Evolutionary conservation across 345 rosid species (phyloP).

Genomic region (Viola odorata): DNA sequence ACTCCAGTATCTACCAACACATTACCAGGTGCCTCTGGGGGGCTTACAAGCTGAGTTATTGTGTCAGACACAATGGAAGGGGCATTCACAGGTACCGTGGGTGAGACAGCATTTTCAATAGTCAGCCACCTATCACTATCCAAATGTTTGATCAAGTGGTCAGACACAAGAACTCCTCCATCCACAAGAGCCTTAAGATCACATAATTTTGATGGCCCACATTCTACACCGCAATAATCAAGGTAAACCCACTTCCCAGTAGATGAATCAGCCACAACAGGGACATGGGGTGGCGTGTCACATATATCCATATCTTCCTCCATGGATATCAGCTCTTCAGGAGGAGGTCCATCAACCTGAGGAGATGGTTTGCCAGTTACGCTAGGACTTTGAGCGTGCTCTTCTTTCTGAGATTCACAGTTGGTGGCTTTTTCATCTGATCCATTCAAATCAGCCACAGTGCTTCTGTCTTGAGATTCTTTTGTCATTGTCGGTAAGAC

Average conservation of each 20-base stretch:
- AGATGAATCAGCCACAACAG: constrained; percentile 48
- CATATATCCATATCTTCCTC: constrained; percentile 99
- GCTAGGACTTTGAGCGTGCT: constrained; percentile 37
- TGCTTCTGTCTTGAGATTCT: constrained; percentile 56
- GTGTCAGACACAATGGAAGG: constrained; percentile 60
- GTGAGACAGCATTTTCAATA: constrained; percentile 94
- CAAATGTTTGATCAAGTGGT: constrained; percentile 84
- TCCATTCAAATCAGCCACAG: constrained; percentile 23
- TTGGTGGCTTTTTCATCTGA: constrained; percentile 42
- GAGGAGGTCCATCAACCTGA: constrained; percentile 40
- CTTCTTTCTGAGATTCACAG: constrained; percentile 47
- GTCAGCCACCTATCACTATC: constrained; percentile 92
- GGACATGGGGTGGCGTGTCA: constrained; percentile 88
- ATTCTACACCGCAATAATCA: constrained; percentile 73
- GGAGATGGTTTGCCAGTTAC: constrained; percentile 40
- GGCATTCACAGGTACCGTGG: constrained; percentile 47
- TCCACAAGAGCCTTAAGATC: constrained; percentile 79
- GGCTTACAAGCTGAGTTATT: constrained; percentile 66
- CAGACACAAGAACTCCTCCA: constrained; percentile 71
- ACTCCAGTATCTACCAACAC: constrained; percentile 57
- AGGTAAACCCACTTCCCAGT: constrained; percentile 95
- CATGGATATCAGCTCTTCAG: constrained; percentile 82
- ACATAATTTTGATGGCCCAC: constrained; percentile 75
- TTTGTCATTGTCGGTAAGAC: constrained; percentile 35
- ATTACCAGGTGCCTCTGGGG: constrained; percentile 98